Evolutionary conservation across 2,329 filamentous ascomycete species (phyloP), one percentile per base, ranked within the genome.

Genomic region (Calonectria hongkongensis): DNA sequence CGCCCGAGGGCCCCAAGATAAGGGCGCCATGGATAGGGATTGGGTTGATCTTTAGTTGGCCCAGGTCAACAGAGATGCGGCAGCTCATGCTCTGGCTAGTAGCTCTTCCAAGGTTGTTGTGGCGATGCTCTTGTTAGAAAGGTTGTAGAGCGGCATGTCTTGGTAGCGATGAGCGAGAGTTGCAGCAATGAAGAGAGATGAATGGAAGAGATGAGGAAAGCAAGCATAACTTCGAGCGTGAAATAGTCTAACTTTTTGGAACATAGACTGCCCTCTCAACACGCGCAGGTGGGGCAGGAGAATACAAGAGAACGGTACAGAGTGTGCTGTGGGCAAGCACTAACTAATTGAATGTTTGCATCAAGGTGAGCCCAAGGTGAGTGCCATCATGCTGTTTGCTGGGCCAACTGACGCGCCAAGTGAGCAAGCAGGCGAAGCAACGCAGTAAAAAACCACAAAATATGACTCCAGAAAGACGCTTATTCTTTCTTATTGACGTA

Each of bases 401-500:
- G 33, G n/a, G 43, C 54, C 54, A 41, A 41, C 54, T 36, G 33
- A 41, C 9, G n/a, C 41, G 8, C 15, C 15, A 21, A 15, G 15
- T n/a, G 27, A 62, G 21, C 21, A 27, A 39, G 51, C 28, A 3
- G 45, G 18, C 13, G 18, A 16, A 21, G 41, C 21, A 51, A 43
- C 36, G 21, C 58, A 30, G 12, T 28, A 9, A 41, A 43, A 15
- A 48, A 41, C 25, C 54, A 45, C 58, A 56, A 48, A 16, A 8
- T 4, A 25, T 48, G 27, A 33, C 21, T 15, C 16, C 13, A 3
- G 21, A 63, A 63, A 7, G 28, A 36, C 21, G 8, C 10, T n/a
- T 39, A 12, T 62, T 64, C 63, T 72, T 77, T 77, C 66, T 54
- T 70, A 72, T 74, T 73, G 74, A 74, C 71, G 71, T 73, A 72